These are phyloP conservation scores for Aspergillus pseudotamarii DNA, from an alignment of 2,329 filamentous ascomycete genomes.

Conservation along the genomic window DNA sequence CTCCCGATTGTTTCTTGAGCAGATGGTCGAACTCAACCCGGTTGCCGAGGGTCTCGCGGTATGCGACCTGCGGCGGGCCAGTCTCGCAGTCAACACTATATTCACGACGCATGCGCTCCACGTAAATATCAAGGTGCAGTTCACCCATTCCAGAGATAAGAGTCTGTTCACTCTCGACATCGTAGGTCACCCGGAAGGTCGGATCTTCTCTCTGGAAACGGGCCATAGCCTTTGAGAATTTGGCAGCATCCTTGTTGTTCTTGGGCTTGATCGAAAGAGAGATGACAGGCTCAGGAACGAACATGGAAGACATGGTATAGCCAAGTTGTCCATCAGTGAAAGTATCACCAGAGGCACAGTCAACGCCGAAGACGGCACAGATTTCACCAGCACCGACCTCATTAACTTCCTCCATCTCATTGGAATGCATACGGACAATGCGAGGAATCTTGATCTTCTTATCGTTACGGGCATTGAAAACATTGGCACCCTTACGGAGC, in stretches of 20 bases:
- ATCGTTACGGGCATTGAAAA: conserved; percentile 90
- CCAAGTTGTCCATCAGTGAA: conserved; percentile 92
- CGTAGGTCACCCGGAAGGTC: conserved; percentile 93
- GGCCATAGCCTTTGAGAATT: conserved; percentile 98
- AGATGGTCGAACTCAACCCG: conserved; percentile 87
- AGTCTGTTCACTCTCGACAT: conserved; percentile 89
- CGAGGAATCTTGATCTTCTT: conserved; percentile 97
- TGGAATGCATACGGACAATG: conserved; percentile 99
- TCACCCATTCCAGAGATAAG: conserved; percentile 99
- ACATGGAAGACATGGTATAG: conserved; percentile 97
- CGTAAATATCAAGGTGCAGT: conserved; percentile 93
- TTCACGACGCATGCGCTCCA: conserved; percentile 94
- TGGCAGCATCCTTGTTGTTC: conserved; percentile 83
- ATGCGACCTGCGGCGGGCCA: conserved; percentile 95
- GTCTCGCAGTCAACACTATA: conserved; percentile 95
- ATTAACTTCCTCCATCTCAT: conserved; percentile 95
- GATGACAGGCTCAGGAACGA: conserved; percentile 96
- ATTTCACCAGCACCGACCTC: conserved; percentile 97
- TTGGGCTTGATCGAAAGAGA: conserved; percentile 97
- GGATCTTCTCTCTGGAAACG: conserved; percentile 98
- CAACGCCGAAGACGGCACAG: conserved; percentile 96
- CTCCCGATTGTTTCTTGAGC: conserved; percentile 92
- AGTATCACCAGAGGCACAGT: conserved; percentile 96
- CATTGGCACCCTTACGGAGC: conserved; percentile 81
- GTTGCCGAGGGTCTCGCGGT: conserved; percentile 87